Conservation (phyloP, 805 yeast genomes). For the Kuraishia floccosa region DNA sequence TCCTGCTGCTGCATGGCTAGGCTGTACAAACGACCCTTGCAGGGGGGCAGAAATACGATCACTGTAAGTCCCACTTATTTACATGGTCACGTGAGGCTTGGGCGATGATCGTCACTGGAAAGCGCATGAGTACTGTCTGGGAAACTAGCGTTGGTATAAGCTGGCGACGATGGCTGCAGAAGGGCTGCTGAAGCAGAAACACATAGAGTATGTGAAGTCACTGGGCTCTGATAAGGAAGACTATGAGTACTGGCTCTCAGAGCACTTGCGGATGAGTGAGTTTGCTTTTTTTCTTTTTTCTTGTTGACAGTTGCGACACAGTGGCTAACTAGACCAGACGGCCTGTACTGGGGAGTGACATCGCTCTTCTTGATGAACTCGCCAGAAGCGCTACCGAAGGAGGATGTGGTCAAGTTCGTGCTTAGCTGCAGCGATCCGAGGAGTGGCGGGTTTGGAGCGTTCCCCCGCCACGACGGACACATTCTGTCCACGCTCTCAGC, state of each 20-base stretch:
- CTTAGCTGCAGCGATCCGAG: slow-evolving; percentile 45
- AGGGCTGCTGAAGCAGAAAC: slow-evolving; percentile 29
- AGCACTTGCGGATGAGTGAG: slow-evolving; percentile 67
- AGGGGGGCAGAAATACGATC: too few relatives aligned
- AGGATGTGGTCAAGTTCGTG: slow-evolving; percentile 61
- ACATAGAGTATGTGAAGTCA: slow-evolving; percentile 42
- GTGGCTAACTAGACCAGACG: slow-evolving; percentile 25
- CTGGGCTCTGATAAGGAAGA: slow-evolving; percentile 45
- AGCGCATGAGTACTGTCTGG: background rate
- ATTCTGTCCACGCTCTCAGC: slow-evolving; percentile 78
- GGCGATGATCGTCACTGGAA: background rate
- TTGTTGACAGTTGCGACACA: background rate
- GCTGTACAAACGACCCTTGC: too few relatives aligned
- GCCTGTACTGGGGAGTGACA: slow-evolving; percentile 90
- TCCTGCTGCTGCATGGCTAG: too few relatives aligned
- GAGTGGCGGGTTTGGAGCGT: slow-evolving; percentile 82
- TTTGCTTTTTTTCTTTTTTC: background rate
- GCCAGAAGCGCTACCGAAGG: slow-evolving; percentile 42
- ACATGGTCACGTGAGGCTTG: background rate
- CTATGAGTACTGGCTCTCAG: slow-evolving; percentile 78
- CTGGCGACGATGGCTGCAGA: background rate
- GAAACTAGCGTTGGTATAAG: background rate
- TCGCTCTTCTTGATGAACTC: slow-evolving; percentile 55
- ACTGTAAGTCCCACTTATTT: background rate
- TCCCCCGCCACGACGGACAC: slow-evolving; percentile 85